Evolutionary conservation across 768 basidiomycete species (phyloP), one percentile per base, ranked within the genome.

Genomic region (Tephrocybe sp.): DNA sequence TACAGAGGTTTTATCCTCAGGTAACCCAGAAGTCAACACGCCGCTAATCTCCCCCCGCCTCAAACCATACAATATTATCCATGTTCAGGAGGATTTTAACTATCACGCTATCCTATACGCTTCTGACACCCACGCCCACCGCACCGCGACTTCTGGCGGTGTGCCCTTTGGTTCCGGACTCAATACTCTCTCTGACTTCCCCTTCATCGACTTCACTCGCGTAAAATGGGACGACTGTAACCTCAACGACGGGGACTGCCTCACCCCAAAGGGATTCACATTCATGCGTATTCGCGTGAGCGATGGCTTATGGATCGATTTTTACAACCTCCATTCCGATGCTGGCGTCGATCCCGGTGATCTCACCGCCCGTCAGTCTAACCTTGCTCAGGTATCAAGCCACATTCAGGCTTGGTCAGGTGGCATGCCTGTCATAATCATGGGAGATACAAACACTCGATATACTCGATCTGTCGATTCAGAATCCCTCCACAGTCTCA

Each of bases 261-360:
- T 72, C 15, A 70, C 69, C 10, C 69, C 69, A 0, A 71, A 71
- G 49, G 69, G 71, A 8, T 72, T 72, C 61, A 70, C 66, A 0
- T 69, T 67, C 56, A 62, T 64, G 58, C 68, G 69, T 37, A 33
- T 67, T 1, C 57, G 60, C 33, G 56, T 65, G 31, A 55, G 62
- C 9, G 67, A 67, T 16, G 68, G 69, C 4, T 49, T 62, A n/a
- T 70, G 63, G 59, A 39, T 71, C 5, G 69, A 70, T 42, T 56
- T 68, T 11, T 71, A 71, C 57, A 71, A 72, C 54, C 62, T 72
- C 15, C 71, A 72, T 45, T 61, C 66, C 2, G 69, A 72, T 45
- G 69, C 71, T 18, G 71, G 69, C 0, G 60, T 57, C 6, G 63
- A 70, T 4, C 23, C 55, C 8, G 71, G 58, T 0, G 70, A 72